phyloP scores from a whole-genome alignment of 306 rosid genomes.

The Gleditsia sinensis region DNA sequence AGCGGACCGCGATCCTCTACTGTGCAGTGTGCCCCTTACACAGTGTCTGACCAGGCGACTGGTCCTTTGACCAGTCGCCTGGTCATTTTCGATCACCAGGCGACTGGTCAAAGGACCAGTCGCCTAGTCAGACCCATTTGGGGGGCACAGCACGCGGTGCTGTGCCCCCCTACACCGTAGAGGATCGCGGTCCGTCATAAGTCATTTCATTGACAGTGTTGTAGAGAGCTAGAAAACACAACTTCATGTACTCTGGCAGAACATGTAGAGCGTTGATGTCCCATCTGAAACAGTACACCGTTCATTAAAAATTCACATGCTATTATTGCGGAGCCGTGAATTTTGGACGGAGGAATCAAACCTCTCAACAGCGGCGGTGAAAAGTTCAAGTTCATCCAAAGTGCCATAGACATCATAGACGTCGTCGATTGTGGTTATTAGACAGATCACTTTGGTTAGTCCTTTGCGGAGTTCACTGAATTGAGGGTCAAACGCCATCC shows the following conservation, averaged over 20 bases:
- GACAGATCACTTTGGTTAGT: slow-evolving; percentile 37
- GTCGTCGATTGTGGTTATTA: slow-evolving; percentile 43
- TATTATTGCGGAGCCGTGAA: too few relatives aligned
- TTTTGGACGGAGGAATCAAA: neutral
- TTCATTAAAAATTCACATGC: too few relatives aligned
- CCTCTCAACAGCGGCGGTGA: slow-evolving; percentile 48
- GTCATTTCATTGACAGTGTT: slow-evolving; percentile 43
- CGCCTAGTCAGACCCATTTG: too few relatives aligned
- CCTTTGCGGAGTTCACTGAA: slow-evolving; percentile 29
- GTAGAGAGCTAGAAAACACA: slow-evolving; percentile 49
- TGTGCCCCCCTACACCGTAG: too few relatives aligned
- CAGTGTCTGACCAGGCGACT: too few relatives aligned
- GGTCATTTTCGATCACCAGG: too few relatives aligned
- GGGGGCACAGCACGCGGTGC: too few relatives aligned
- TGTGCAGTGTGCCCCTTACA: too few relatives aligned
- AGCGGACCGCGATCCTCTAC: too few relatives aligned
- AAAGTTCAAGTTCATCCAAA: slow-evolving; percentile 37
- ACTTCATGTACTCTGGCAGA: slow-evolving; percentile 49
- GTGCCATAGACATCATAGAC: slow-evolving; percentile 46
- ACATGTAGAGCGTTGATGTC: slow-evolving; percentile 27
- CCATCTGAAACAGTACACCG: slow-evolving; percentile 43
- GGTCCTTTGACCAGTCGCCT: too few relatives aligned
- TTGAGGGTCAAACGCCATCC: slow-evolving; percentile 39
- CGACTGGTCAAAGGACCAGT: too few relatives aligned
- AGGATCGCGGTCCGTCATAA: too few relatives aligned